Conservation (phyloP, 345 rosid genomes). For the Syzygium aqueum region DNA sequence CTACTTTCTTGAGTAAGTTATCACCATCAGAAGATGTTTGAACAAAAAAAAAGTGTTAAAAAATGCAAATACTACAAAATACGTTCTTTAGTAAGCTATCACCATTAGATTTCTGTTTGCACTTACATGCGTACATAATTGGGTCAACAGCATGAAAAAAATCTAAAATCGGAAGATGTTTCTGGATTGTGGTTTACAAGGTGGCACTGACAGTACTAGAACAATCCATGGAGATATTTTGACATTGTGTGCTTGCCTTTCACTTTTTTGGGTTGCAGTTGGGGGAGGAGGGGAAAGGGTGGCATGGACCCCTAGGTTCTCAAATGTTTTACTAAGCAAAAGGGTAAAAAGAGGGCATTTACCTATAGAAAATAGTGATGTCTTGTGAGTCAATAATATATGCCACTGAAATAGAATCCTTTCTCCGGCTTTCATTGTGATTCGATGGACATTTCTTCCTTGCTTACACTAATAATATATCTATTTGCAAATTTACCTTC, state of each 20-base stretch:
- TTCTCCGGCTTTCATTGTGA: not conserved
- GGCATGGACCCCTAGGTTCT: not conserved
- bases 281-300: not conserved
- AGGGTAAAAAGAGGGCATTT: not conserved
- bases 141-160: not conserved
- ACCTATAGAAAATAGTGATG: not conserved
- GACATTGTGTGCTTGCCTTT: not conserved
- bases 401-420: not conserved
- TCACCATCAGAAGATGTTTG: not conserved
- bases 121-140: not conserved
- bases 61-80: not conserved
- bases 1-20: not conserved
- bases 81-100: not conserved
- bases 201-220: not conserved
- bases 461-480: not conserved
- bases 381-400: not conserved
- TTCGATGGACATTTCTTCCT: not conserved
- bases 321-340: not conserved
- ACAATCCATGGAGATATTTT: not conserved
- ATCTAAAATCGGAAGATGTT: not conserved
- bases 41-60: not conserved
- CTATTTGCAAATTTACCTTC: constrained; percentile 12
- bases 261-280: not conserved
- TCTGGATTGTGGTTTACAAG: not conserved
- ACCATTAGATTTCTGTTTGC: not conserved